These are phyloP conservation scores for Flaveria robusta DNA, from an alignment of 129 eudicot species.

Conservation along the genomic window DNA sequence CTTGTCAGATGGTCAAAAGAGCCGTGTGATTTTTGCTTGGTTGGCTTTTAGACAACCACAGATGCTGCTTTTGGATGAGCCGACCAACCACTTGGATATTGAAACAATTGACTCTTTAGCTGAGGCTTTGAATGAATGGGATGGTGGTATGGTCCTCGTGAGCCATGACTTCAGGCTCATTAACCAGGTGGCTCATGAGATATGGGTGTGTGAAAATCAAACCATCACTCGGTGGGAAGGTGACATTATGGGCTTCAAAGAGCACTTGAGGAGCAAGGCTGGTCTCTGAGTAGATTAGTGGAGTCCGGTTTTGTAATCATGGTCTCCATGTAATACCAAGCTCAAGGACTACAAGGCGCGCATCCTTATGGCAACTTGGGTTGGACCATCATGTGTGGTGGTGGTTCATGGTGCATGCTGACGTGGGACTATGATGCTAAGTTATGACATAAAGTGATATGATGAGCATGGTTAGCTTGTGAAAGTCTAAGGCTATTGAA, in stretches of 20 bases:
- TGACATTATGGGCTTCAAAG: slow-evolving; percentile 82
- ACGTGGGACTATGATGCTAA: slow-evolving; percentile 9
- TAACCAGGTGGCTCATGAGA: slow-evolving; percentile 95
- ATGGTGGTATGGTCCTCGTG: slow-evolving; percentile 96
- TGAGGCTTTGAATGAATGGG: slow-evolving; percentile 94
- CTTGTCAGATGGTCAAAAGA: slow-evolving; percentile 86
- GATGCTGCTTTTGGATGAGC: slow-evolving; percentile 90
- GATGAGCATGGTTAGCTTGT: background rate
- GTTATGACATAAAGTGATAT: background rate
- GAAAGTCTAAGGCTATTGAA: slow-evolving; percentile 9
- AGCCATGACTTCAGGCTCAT: slow-evolving; percentile 98
- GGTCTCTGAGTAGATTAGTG: slow-evolving; percentile 41
- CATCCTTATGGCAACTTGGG: background rate
- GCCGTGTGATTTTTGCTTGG: slow-evolving; percentile 94
- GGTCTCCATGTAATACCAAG: slow-evolving; percentile 5
- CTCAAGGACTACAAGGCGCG: background rate
- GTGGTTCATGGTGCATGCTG: slow-evolving; percentile 11
- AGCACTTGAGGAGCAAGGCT: slow-evolving; percentile 69
- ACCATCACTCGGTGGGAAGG: slow-evolving; percentile 78
- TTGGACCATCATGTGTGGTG: background rate
- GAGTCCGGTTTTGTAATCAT: background rate
- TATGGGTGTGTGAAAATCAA: slow-evolving; percentile 95
- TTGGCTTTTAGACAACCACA: slow-evolving; percentile 87
- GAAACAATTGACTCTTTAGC: slow-evolving; percentile 96
- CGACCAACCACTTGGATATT: slow-evolving; percentile 92